Evolutionary conservation across 2,329 filamentous ascomycete species (phyloP).

Genomic region (Claviceps fusiformis): DNA sequence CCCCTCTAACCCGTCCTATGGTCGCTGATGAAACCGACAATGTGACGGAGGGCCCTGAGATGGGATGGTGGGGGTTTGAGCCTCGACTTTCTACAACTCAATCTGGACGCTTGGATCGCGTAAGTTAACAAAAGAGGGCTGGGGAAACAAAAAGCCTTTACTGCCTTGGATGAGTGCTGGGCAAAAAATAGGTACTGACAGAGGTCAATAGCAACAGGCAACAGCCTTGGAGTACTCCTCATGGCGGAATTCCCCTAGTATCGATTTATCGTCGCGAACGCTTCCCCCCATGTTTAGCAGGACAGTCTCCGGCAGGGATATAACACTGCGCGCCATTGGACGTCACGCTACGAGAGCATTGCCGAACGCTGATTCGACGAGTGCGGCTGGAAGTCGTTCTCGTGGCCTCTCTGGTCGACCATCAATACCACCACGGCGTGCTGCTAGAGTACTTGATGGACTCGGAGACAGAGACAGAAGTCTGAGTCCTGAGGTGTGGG

Average conservation of each 20-base stretch:
- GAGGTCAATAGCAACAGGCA: neutral
- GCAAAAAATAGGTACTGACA: neutral
- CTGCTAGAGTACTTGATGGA: conserved; percentile 41
- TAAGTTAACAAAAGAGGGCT: neutral
- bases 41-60: conserved; percentile 6
- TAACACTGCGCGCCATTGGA: neutral
- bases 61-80: conserved; percentile 15
- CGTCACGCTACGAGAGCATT: neutral
- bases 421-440: conserved; percentile 2
- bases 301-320: neutral
- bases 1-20: neutral
- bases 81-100: neutral
- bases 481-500: conserved; percentile 68
- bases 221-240: neutral
- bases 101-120: neutral
- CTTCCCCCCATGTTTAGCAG: neutral
- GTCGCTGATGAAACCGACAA: conserved; percentile 5
- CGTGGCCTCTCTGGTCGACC: conserved; percentile 1
- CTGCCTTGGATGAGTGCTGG: neutral
- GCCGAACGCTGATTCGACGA: neutral
- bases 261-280: neutral
- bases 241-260: neutral
- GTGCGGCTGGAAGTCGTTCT: neutral
- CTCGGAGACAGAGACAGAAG: conserved; percentile 77
- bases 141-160: no score